These are phyloP conservation scores for Chlorophyllum brunneum DNA, from an alignment of 768 basidiomycete genomes.

Conservation along the genomic window DNA sequence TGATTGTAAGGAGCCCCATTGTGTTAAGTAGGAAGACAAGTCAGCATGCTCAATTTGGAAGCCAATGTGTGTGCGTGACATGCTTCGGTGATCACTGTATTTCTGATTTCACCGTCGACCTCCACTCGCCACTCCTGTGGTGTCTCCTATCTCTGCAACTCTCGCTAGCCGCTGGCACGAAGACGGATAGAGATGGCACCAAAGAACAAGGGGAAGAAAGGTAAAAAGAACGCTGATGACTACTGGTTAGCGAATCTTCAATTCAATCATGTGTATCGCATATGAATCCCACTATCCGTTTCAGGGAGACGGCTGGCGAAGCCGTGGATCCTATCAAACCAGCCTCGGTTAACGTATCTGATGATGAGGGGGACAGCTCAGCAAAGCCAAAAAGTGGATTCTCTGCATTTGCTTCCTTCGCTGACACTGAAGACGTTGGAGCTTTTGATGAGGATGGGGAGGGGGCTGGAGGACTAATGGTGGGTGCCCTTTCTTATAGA, in stretches of 20 bases:
- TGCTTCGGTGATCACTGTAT: background rate
- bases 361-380: constrained; percentile 35
- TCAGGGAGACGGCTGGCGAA: constrained; percentile 66
- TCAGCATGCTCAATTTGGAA: background rate
- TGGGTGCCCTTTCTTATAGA: constrained; percentile 25
- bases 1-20: constrained; percentile 96
- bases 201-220: constrained; percentile 82
- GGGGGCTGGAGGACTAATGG: constrained; percentile 77
- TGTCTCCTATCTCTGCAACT: background rate
- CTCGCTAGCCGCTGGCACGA: background rate
- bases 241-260: constrained; percentile 55
- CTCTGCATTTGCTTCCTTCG: constrained; percentile 49
- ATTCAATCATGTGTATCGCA: background rate
- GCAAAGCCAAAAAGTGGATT: constrained; percentile 33
- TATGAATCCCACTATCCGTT: constrained; percentile 15
- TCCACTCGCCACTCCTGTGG: background rate
- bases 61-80: too few relatives aligned
- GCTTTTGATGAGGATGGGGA: constrained; percentile 53
- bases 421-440: constrained; percentile 36
- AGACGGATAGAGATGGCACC: constrained; percentile 37
- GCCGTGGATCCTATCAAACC: constrained; percentile 40
- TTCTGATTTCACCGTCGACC: too few relatives aligned
- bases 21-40: constrained; percentile 2
- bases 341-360: constrained; percentile 30
- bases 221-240: constrained; percentile 78